Base-by-base conservation (phyloP, 805 yeast genomes). In the Saccharomycopsis lassenensis region DNA sequence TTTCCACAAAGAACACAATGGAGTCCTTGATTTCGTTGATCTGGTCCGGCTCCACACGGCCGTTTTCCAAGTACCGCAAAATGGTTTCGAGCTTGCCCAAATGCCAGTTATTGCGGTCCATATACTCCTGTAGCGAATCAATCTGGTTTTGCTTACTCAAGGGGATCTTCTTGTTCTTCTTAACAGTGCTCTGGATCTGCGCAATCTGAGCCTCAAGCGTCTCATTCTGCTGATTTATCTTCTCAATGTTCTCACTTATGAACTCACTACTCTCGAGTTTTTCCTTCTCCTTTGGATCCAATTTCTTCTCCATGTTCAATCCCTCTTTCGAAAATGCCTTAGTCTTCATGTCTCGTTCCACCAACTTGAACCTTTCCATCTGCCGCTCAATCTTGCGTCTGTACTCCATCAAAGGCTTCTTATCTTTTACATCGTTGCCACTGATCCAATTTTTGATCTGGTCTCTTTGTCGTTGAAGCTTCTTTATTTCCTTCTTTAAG, bases 301-400 rank as follows among this genome's bases (percentile, higher is more conserved):
- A 63, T 41, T 70, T 62, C 39, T 67, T 67, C 43, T 78, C 76
- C 56, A 76, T 74, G 35, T 81, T 85, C 46, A 89, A 65, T 1
- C 96, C 96, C 57, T 91, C 97, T 52, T 84, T 85, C 22, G 91
- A 77, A 55, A 84, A 89, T 35, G 94, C 95, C 57, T 89, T 89
- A 24, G 94, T 86, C 61, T 89, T 89, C 74, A 85, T 80, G 46
- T 80, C 74, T 59, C 87, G 82, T 58, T 89, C 98, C 48, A 89
- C 85, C 36, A 85, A 85, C 56, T 91, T 91, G 62, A 91, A 91
- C 49, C 89, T 71, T 57, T 89, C 98, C 98, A 89, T 89, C 44
- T 93, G 89, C 45, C 63, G 64, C 49, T 73, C 79, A 46, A 81
- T 81, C 35, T 73, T 52, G 48, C 68, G 63, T 44, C 91, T 65